Conservation (phyloP, 129 eudicot genomes). For the Arctium minus region DNA sequence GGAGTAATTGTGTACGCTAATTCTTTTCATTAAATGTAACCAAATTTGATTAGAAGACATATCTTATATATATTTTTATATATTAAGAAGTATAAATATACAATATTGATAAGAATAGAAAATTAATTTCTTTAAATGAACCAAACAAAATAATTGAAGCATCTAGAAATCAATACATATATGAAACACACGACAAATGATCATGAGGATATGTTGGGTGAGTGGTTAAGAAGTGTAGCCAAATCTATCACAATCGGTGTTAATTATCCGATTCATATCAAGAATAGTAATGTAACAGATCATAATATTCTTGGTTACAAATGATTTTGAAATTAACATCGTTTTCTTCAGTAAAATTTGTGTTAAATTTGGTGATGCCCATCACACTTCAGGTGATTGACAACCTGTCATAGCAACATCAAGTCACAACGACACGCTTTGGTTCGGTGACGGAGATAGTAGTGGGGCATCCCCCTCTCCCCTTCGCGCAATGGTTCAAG, state of each 20-base stretch:
- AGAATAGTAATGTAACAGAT: neutral
- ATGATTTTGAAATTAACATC: neutral
- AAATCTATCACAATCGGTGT: neutral
- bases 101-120: neutral
- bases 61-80: neutral
- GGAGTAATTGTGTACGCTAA: neutral
- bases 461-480: too few relatives aligned
- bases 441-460: too few relatives aligned
- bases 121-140: neutral
- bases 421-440: neutral
- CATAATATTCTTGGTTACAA: neutral
- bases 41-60: neutral
- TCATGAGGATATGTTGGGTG: neutral
- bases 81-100: neutral
- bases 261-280: neutral
- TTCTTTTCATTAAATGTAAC: neutral
- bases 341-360: neutral
- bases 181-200: constrained; percentile 11
- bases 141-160: constrained; percentile 1
- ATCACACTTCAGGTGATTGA: neutral
- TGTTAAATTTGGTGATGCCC: neutral
- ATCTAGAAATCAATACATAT: neutral
- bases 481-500: too few relatives aligned
- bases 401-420: neutral
- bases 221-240: neutral